Evolutionary conservation across 441 rosid genomes (phyloP).

Genomic region (Codiaeum variegatum): DNA sequence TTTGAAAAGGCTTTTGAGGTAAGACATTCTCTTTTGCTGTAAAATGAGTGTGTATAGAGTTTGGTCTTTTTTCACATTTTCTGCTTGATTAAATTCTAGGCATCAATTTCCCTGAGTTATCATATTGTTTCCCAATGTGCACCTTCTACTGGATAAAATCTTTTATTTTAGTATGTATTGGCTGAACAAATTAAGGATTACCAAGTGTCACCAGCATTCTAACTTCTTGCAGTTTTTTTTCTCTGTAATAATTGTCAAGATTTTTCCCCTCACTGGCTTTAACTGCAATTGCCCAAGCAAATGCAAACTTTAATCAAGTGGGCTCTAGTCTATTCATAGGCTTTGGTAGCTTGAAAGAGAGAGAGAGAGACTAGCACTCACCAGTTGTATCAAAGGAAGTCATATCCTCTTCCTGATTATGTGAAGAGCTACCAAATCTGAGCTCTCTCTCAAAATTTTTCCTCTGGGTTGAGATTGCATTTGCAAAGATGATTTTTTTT

Average conservation of each 20-base stretch:
- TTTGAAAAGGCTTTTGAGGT: slow-evolving; percentile 91
- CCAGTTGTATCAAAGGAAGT: background rate
- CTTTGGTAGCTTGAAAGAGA: background rate
- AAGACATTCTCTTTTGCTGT: slow-evolving; percentile 5
- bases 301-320: background rate
- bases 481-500: background rate
- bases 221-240: background rate
- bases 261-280: background rate
- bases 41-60: background rate
- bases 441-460: background rate
- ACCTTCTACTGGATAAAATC: background rate
- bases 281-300: background rate
- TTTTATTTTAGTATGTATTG: background rate
- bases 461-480: background rate
- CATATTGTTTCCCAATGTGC: background rate
- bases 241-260: too few species aligned
- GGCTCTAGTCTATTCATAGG: background rate
- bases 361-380: background rate
- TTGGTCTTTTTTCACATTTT: background rate
- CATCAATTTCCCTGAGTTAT: background rate
- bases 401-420: background rate
- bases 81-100: background rate
- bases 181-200: background rate
- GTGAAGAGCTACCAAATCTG: background rate
- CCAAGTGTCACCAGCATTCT: background rate